Evolutionary conservation across 257 asterid genomes (phyloP), one percentile per base, ranked within the genome.

Genomic region (Solanum sejunctum): DNA sequence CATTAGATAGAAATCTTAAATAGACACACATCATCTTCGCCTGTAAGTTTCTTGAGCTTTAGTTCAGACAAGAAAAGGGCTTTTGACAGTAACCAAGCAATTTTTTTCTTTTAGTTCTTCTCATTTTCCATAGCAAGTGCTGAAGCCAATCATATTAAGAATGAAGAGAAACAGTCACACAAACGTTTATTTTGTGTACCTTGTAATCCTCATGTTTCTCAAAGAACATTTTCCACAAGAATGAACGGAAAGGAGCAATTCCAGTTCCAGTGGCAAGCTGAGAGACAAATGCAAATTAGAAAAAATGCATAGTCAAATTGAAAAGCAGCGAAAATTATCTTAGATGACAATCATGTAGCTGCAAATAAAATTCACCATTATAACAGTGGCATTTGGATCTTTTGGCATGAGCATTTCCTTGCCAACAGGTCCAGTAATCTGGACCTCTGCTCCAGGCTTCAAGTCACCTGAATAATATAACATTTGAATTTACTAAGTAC

Each of bases 251-350:
- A 64, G 99, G 99, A 86, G 99, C 98, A 83, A 96, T 96, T 54
- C 99, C 99, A 82, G 99, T 96, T 83, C 99, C 99, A 7, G 98
- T 96, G 63, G 88, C 99, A 87, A 96, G 99, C 99, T 94, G 89
- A 63, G 13, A 61, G 32, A 45, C 49, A 12, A 85, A 79, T 66
- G 11, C 41, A 79, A 57, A 84, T 85, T 16, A 51, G 64, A 70
- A 80, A 23, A 82, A 77, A 80, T 63, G 79, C 84, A n/a, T 72
- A 77, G 41, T 83, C 86, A 85, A 10, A 81, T 1, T 67, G 5
- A 26, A 47, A 80, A 10, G 43, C 47, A n/a, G 26, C 26, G 51
- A 21, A 7, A 4, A 45, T 81, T 81, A 20, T 10, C 61, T 56
- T 28, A 84, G 61, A 85, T 17, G 45, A 60, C 81, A 85, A 20